These are phyloP conservation scores for Stephania japonica DNA, from an alignment of 164 flowering plant genomes.

Conservation along the genomic window DNA sequence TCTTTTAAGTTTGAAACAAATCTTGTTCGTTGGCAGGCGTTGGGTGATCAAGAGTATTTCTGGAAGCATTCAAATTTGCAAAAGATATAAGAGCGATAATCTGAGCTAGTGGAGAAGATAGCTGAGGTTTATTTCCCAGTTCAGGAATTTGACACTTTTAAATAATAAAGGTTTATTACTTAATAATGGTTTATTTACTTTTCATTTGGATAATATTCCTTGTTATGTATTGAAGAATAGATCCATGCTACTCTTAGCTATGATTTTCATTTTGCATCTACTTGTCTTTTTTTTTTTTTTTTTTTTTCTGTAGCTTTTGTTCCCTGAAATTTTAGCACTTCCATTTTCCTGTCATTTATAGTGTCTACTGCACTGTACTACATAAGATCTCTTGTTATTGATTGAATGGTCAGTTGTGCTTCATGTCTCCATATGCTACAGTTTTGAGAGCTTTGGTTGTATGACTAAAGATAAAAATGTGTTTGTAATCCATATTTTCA, in stretches of 20 bases:
- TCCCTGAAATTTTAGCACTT: neutral
- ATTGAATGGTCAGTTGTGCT: neutral
- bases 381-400: neutral
- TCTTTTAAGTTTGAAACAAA: neutral
- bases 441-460: too few relatives aligned
- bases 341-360: neutral
- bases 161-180: constrained; percentile 36
- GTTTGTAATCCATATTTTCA: too few relatives aligned
- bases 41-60: constrained; percentile 80
- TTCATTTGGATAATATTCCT: constrained; percentile 14
- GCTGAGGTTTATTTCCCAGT: constrained; percentile 72
- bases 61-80: constrained; percentile 36
- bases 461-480: too few relatives aligned
- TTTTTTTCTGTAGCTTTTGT: neutral
- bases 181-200: too few relatives aligned
- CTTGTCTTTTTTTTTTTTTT: too few relatives aligned
- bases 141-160: constrained; percentile 34
- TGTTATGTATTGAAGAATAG: neutral
- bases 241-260: neutral
- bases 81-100: constrained; percentile 59
- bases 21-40: constrained; percentile 44
- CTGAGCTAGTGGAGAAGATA: constrained; percentile 68
- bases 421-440: neutral
- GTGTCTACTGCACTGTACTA: neutral
- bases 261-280: neutral